Conservation (phyloP, 768 basidiomycete species). For the Lactifluus hygrophoroides region DNA sequence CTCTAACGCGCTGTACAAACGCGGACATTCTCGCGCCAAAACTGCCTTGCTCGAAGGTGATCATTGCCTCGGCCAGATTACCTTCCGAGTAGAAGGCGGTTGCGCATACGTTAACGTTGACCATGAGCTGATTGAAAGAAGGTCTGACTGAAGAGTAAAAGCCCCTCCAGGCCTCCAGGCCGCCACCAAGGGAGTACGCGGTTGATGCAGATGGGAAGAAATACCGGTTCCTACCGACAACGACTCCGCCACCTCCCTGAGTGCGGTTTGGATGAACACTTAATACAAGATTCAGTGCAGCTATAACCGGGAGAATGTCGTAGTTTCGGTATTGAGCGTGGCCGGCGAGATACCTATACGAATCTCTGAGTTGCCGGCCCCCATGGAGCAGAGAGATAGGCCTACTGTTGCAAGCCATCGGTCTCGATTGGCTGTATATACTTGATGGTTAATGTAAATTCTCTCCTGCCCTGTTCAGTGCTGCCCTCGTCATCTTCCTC, state of each 20-base stretch:
- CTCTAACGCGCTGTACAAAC: constrained; percentile 58
- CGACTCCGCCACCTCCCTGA: constrained; percentile 34
- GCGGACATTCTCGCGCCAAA: constrained; percentile 51
- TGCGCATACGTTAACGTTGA: constrained; percentile 46
- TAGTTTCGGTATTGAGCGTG: constrained; percentile 34
- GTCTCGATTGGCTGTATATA: constrained; percentile 39
- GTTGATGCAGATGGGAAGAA: constrained; percentile 36
- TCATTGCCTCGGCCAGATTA: constrained; percentile 37
- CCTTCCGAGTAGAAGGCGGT: constrained; percentile 38
- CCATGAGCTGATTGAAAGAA: constrained; percentile 40
- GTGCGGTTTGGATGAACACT: constrained; percentile 35
- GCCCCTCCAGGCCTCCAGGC: constrained; percentile 52
- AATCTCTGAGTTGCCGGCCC: constrained; percentile 3
- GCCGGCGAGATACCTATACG: constrained; percentile 38
- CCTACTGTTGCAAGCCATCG: constrained; percentile 33
- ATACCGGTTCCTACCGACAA: constrained; percentile 45
- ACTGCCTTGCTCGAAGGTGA: constrained; percentile 37
- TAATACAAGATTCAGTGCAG: constrained; percentile 44
- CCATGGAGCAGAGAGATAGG: not conserved
- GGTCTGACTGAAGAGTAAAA: constrained; percentile 37
- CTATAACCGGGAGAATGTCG: constrained; percentile 39
- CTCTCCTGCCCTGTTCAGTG: constrained; percentile 28
- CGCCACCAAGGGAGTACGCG: constrained; percentile 35
- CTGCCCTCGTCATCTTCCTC: constrained; percentile 38
- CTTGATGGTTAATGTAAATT: constrained; percentile 37